Conservation (phyloP, 176 grass and related monocot genomes). For the Cenchrus purpureus region DNA sequence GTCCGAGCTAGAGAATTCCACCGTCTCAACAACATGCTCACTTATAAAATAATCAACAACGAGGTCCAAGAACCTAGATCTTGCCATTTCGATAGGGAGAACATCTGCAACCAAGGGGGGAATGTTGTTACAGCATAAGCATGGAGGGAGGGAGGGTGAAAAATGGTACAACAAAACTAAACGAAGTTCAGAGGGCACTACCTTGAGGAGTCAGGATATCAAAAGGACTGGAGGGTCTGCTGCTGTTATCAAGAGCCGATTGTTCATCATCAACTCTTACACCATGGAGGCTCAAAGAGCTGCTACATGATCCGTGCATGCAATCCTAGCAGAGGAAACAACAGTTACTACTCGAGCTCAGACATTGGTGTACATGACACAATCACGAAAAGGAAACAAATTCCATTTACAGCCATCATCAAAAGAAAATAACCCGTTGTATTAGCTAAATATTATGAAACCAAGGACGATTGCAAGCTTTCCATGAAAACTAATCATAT, state of each 20-base stretch:
- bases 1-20: conserved; percentile 48
- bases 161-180: background rate
- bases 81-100: conserved; percentile 70
- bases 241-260: conserved; percentile 65
- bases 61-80: conserved; percentile 74
- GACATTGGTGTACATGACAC: background rate
- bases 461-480: background rate
- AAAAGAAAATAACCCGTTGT: background rate
- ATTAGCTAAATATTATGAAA: conserved; percentile 1
- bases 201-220: conserved; percentile 70
- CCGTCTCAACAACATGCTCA: conserved; percentile 73
- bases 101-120: conserved; percentile 55
- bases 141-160: background rate
- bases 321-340: conserved; percentile 52
- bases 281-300: conserved; percentile 61
- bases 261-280: conserved; percentile 70
- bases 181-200: conserved; percentile 8
- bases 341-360: background rate
- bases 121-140: conserved; percentile 6
- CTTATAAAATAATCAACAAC: conserved; percentile 75
- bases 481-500: background rate
- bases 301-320: conserved; percentile 66
- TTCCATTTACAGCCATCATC: background rate
- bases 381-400: background rate
- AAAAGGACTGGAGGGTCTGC: conserved; percentile 67